Conservation (phyloP, 371 early-diverging fungal genomes). For the Apophysomyces elegans region DNA sequence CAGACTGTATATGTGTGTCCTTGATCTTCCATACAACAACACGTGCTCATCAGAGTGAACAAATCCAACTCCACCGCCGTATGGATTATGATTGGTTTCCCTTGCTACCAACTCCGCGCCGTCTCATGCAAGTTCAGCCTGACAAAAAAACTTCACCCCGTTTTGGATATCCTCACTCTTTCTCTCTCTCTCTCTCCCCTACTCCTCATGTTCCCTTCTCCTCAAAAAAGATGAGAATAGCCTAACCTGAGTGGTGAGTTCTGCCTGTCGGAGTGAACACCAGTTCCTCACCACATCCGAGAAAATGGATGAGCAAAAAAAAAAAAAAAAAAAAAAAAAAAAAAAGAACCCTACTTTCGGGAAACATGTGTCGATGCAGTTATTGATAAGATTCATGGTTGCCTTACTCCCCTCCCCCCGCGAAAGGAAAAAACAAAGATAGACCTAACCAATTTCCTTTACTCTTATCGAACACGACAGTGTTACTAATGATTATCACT, state of each 20-base stretch:
- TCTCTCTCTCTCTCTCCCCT: not conserved
- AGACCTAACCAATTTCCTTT: not conserved
- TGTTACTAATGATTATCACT: not conserved
- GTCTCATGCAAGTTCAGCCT: conserved; percentile 12
- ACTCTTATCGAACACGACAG: not conserved
- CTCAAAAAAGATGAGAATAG: too few species aligned
- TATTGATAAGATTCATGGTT: too few species aligned
- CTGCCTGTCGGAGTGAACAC: too few species aligned
- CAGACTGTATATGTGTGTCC: not conserved
- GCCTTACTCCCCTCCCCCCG: too few species aligned
- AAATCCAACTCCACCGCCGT: conserved; percentile 13
- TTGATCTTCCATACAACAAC: conserved; percentile 12
- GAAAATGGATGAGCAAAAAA: too few species aligned
- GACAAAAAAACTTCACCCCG: not conserved
- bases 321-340: too few species aligned
- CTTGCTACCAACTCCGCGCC: not conserved
- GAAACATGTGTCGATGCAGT: too few species aligned
- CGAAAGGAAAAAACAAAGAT: not conserved
- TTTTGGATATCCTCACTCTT: not conserved
- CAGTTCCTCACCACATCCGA: too few species aligned
- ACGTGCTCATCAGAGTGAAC: conserved; percentile 15
- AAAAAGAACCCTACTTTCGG: too few species aligned
- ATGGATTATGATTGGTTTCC: conserved; percentile 3
- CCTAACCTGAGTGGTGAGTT: too few species aligned
- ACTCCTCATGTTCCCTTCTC: too few species aligned